Evolutionary conservation across 2,329 filamentous ascomycete species (phyloP).

Genomic region (Furcasterigmium furcatum): DNA sequence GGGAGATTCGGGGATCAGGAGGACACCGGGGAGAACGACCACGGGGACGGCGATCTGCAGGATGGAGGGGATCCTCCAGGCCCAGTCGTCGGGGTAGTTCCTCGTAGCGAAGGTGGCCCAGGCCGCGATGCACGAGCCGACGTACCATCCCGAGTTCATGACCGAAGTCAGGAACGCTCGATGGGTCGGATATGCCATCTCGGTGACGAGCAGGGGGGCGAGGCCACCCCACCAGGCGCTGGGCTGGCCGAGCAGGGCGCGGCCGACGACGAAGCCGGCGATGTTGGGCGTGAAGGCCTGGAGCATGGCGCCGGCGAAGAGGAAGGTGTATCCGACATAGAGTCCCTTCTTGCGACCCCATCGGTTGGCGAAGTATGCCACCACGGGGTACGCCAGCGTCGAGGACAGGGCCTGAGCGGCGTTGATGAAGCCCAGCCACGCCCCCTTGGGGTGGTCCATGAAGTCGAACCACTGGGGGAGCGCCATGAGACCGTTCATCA

Average conservation of each 20-base stretch:
- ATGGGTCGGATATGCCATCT: slow-evolving; percentile 38
- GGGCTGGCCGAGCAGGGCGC: slow-evolving; percentile 30
- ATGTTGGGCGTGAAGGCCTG: slow-evolving; percentile 22
- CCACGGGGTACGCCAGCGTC: slow-evolving; percentile 20
- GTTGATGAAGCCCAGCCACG: slow-evolving; percentile 4
- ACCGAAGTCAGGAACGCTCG: slow-evolving; percentile 19
- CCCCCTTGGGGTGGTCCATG: slow-evolving; percentile 4
- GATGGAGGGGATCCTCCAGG: slow-evolving; percentile 47
- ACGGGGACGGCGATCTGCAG: slow-evolving; percentile 9
- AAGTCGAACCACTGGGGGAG: slow-evolving; percentile 29
- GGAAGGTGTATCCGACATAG: slow-evolving; percentile 25
- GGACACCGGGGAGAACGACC: slow-evolving; percentile 5
- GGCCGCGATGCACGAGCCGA: slow-evolving; percentile 18
- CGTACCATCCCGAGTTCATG: slow-evolving; percentile 18
- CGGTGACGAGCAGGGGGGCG: slow-evolving; percentile 35
- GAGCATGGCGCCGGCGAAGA: slow-evolving; percentile 21
- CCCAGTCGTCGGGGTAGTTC: slow-evolving; percentile 34
- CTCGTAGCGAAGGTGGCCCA: slow-evolving; percentile 38
- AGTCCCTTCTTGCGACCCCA: slow-evolving; percentile 27
- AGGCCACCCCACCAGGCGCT: slow-evolving; percentile 25
- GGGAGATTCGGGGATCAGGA: slow-evolving; percentile 17
- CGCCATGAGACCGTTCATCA: slow-evolving; percentile 56
- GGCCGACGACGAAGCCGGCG: slow-evolving; percentile 26
- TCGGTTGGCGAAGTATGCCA: slow-evolving; percentile 26
- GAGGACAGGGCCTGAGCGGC: slow-evolving; percentile 12